Base-by-base conservation (phyloP, 768 basidiomycete genomes). In the Coprinopsis strossmayeri region DNA sequence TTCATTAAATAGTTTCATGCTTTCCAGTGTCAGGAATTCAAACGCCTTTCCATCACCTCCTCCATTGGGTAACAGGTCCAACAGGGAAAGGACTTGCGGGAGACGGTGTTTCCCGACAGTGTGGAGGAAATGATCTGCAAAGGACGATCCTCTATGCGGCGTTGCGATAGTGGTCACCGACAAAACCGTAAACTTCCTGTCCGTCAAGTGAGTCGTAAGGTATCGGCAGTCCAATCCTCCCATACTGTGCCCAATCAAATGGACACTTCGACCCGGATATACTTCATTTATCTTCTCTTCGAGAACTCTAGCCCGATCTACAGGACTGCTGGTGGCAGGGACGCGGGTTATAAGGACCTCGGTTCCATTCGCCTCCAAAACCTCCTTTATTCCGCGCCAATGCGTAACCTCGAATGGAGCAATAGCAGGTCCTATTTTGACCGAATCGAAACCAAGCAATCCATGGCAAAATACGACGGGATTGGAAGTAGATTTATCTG, bases 381-480 rank as follows among this genome's bases (percentile, higher is more conserved):
- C 92, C 61, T 97, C 91, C 59, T 87, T 85, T 54, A 99, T 95
- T 5, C 96, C 96, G 30, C 95, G 79, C 96, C 96, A 99, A 64
- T 99, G 93, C 1, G 86, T 76, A 34, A 99, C 91, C 59, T 93
- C 82, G 15, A 97, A 57, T 3, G 91, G 83, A 11, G 84, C 82
- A 49, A 85, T 87, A 38, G 84, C 69, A 1, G 77, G 82, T 1
- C 87, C 86, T 20, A 91, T 84, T 2, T 81, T 86, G 55, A 93
- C 78, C 0, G 82, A 84, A 61, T 94, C 91, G 54, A 93, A 94
- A 1, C 91, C 91, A 5, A 97, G 75, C 1, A 96, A 76, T 7
- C 94, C 95, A 61, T 98, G 95, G 56, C 95, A 98, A 65, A 98
- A 97, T 1, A 98, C 86, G 38, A 97, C 67, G 0, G 95, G 95